Conservation (phyloP, 23 red algal genomes). For the Chondrus crispus region DNA sequence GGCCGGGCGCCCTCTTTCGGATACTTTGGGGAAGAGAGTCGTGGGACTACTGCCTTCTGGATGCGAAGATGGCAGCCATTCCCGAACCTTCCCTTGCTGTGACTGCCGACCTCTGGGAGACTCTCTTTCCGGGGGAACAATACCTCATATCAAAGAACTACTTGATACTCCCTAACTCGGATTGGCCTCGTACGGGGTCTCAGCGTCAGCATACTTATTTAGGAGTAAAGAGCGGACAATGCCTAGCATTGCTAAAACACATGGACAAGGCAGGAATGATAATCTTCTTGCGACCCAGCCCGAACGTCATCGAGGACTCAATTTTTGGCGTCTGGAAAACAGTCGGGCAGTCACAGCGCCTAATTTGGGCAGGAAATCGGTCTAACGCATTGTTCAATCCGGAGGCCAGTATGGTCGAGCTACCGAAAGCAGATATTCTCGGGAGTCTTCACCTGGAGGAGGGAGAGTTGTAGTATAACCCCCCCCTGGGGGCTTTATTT, state of each 20-base stretch:
- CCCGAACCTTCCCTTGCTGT: neutral
- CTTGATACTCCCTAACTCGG: too few species aligned
- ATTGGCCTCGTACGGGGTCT: too few species aligned
- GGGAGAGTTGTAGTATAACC: too few species aligned
- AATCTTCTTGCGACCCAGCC: neutral
- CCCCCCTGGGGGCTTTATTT: too few species aligned
- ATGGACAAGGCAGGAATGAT: neutral
- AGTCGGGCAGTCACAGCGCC: neutral
- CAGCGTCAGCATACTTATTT: neutral
- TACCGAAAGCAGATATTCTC: neutral
- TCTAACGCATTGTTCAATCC: neutral
- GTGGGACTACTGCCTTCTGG: neutral
- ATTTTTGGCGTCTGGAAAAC: slow-evolving; percentile 1
- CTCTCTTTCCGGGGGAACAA: too few species aligned
- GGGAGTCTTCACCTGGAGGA: too few species aligned
- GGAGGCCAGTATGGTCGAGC: neutral
- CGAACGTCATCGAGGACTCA: neutral
- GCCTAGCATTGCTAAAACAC: neutral
- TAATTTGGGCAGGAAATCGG: neutral
- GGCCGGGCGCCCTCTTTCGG: neutral
- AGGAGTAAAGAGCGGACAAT: neutral
- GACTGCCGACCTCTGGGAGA: neutral
- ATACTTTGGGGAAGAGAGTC: neutral
- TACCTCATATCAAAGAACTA: too few species aligned
- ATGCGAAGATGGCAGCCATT: neutral